phyloP scores from a whole-genome alignment of 148 eudicot species.

The Pharnaceum exiguum region DNA sequence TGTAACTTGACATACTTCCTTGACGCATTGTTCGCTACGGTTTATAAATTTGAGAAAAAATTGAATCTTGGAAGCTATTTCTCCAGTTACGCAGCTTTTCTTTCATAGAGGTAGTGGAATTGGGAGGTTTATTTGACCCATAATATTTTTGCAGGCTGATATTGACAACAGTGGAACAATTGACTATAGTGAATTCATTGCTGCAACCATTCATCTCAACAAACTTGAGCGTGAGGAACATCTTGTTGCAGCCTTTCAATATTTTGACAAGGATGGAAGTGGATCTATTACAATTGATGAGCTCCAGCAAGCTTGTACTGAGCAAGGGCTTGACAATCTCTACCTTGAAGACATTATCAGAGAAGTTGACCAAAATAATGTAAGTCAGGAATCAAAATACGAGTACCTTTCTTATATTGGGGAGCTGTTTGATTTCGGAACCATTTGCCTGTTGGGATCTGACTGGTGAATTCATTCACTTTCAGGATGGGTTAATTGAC shows the following conservation, averaged over 20 bases:
- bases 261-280: conserved; percentile 95
- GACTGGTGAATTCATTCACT: background rate
- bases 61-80: background rate
- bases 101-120: too few relatives aligned
- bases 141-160: conserved; percentile 66
- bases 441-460: too few relatives aligned
- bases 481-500: conserved; percentile 88
- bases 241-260: conserved; percentile 85
- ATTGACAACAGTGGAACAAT: conserved; percentile 91
- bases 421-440: too few relatives aligned
- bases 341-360: conserved; percentile 71
- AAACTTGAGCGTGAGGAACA: conserved; percentile 92
- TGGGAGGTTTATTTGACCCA: conserved; percentile 12
- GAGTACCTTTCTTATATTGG: too few relatives aligned
- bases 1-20: too few relatives aligned
- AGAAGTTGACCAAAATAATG: conserved; percentile 91
- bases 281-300: conserved; percentile 93
- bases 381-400: conserved; percentile 24
- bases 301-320: conserved; percentile 81
- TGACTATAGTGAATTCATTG: conserved; percentile 91
- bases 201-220: conserved; percentile 88
- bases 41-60: background rate
- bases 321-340: conserved; percentile 71
- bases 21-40: background rate
- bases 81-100: too few relatives aligned